These are phyloP conservation scores for Luffa acutangula DNA, from an alignment of 306 rosid genomes.

Conservation along the genomic window DNA sequence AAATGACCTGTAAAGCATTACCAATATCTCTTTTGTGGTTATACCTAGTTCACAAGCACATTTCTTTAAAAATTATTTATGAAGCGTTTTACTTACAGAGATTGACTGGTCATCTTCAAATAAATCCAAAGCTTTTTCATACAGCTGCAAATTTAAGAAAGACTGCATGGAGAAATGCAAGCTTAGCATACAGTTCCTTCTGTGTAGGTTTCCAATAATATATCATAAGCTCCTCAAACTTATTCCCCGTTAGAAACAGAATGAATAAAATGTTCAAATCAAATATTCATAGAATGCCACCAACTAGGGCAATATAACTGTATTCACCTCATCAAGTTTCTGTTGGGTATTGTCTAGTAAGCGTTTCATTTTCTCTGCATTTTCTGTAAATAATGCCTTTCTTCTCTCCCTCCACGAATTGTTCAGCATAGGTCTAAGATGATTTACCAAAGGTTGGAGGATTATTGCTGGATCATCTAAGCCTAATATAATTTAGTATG, in stretches of 20 bases:
- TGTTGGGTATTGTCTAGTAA: conserved; percentile 74
- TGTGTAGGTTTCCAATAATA: not conserved
- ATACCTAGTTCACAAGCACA: conserved; percentile 16
- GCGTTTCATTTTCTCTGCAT: conserved; percentile 54
- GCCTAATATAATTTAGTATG: conserved; percentile 35
- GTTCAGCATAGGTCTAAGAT: conserved; percentile 66
- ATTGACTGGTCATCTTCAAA: conserved; percentile 92
- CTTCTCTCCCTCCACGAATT: conserved; percentile 75
- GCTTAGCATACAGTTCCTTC: conserved; percentile 10
- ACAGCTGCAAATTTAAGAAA: conserved; percentile 90
- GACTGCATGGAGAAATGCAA: conserved; percentile 44
- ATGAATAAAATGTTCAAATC: not conserved
- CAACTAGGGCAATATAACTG: conserved; percentile 10
- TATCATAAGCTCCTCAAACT: not conserved
- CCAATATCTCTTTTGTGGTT: conserved; percentile 9
- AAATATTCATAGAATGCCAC: not conserved
- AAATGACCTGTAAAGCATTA: conserved; percentile 57
- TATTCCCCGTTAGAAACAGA: not conserved
- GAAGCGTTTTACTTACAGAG: conserved; percentile 47
- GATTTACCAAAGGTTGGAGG: conserved; percentile 56
- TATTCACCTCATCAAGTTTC: conserved; percentile 87
- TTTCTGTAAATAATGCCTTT: conserved; percentile 69
- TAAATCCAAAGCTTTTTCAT: conserved; percentile 84
- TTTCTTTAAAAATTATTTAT: conserved; percentile 9
- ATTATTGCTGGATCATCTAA: conserved; percentile 60